Conservation (phyloP, 108 stramenopile genomes). For the Stephanodiscus minutulus region DNA sequence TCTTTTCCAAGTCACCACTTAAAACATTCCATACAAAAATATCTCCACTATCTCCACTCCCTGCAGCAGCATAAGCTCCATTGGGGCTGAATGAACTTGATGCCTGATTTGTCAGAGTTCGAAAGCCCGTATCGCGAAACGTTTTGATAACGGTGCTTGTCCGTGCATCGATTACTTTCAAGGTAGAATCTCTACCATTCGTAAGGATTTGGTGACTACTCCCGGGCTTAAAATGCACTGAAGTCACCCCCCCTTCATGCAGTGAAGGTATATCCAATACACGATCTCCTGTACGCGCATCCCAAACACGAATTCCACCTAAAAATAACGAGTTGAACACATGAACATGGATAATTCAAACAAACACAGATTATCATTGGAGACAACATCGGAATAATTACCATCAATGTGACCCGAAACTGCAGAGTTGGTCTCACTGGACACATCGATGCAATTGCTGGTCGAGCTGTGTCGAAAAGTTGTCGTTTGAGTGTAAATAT, state of each 20-base stretch:
- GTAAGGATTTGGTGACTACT: slow-evolving; percentile 66
- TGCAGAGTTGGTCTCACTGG: slow-evolving; percentile 38
- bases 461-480: slow-evolving; percentile 80
- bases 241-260: slow-evolving; percentile 75
- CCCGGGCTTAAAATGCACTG: slow-evolving; percentile 73
- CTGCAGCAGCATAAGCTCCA: slow-evolving; percentile 66
- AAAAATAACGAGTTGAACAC: neutral
- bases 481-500: slow-evolving; percentile 75
- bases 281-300: slow-evolving; percentile 65
- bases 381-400: neutral
- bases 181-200: slow-evolving; percentile 70
- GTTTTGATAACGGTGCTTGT: slow-evolving; percentile 49
- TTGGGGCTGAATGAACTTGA: slow-evolving; percentile 73
- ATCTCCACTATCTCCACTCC: slow-evolving; percentile 63
- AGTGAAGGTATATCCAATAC: slow-evolving; percentile 58
- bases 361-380: neutral
- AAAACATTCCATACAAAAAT: slow-evolving; percentile 73
- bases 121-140: slow-evolving; percentile 58
- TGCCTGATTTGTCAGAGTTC: slow-evolving; percentile 46
- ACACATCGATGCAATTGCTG: slow-evolving; percentile 72
- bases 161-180: slow-evolving; percentile 76
- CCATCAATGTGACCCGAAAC: slow-evolving; percentile 83
- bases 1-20: slow-evolving; percentile 46
- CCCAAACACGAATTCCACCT: slow-evolving; percentile 71
- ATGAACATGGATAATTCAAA: neutral